Conservation (phyloP, 768 basidiomycete genomes). For the Crepidotus variabilis region DNA sequence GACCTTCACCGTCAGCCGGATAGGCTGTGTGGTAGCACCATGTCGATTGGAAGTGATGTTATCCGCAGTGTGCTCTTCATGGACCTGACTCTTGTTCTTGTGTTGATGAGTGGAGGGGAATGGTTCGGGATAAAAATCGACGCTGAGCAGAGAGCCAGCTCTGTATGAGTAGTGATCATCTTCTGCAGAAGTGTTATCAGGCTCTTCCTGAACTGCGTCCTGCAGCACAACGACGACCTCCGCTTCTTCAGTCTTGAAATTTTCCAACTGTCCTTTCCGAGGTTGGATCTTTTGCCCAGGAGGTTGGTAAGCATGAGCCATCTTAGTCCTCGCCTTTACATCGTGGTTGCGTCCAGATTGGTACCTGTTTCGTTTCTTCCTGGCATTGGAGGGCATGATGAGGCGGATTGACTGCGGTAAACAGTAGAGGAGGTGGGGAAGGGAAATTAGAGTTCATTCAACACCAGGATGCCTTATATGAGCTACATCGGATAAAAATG, state of each 20-base stretch:
- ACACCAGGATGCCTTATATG: too few species aligned
- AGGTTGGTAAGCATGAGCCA: not conserved
- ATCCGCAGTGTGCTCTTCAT: not conserved
- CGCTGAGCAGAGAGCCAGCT: not conserved
- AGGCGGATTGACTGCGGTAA: not conserved
- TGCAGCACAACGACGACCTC: too few species aligned
- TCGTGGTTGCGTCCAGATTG: not conserved
- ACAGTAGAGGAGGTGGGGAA: too few species aligned
- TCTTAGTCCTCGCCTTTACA: not conserved
- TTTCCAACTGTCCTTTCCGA: not conserved
- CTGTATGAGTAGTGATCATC: conserved; percentile 2
- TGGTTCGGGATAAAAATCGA: conserved; percentile 3
- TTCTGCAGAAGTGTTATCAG: not conserved
- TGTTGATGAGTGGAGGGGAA: not conserved
- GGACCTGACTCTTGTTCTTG: not conserved
- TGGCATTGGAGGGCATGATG: not conserved
- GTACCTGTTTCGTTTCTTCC: not conserved
- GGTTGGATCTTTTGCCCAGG: not conserved
- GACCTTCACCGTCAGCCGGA: conserved; percentile 7
- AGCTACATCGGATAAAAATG: not conserved
- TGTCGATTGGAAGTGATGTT: not conserved
- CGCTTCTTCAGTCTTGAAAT: too few species aligned
- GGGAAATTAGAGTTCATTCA: too few species aligned
- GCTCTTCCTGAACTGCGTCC: too few species aligned
- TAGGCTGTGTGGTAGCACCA: not conserved